phyloP scores from a whole-genome alignment of 805 yeast species.

The Wickerhamomyces hampshirensis region DNA sequence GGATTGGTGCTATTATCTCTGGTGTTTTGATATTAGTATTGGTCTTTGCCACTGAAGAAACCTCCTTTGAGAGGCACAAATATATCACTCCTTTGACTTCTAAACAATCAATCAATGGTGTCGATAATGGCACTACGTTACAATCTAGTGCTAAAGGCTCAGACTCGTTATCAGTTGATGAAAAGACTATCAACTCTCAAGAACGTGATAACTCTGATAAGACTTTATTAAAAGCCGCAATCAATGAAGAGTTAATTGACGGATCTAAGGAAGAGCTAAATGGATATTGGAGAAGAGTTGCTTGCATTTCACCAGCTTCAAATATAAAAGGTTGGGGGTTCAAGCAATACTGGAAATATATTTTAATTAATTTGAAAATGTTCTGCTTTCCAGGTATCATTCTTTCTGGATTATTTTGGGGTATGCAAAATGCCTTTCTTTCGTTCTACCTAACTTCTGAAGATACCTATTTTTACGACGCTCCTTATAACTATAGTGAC shows the following conservation, averaged over 20 bases:
- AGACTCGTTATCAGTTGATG: slow-evolving; percentile 12
- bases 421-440: slow-evolving; percentile 70
- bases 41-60: slow-evolving; percentile 64
- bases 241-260: slow-evolving; percentile 26
- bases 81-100: slow-evolving; percentile 31
- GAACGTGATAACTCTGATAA: slow-evolving; percentile 1
- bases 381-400: slow-evolving; percentile 62
- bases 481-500: slow-evolving; percentile 62
- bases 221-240: neutral
- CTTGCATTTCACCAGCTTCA: slow-evolving; percentile 50
- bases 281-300: slow-evolving; percentile 43
- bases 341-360: slow-evolving; percentile 55
- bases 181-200: slow-evolving; percentile 9
- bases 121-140: slow-evolving; percentile 15
- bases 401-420: slow-evolving; percentile 72
- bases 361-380: slow-evolving; percentile 47
- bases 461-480: slow-evolving; percentile 59
- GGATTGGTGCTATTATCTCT: slow-evolving; percentile 58
- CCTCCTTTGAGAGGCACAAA: slow-evolving; percentile 54
- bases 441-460: slow-evolving; percentile 73
- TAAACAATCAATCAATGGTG: slow-evolving; percentile 14
- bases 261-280: slow-evolving; percentile 38
- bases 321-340: slow-evolving; percentile 61
- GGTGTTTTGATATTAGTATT: slow-evolving; percentile 52
- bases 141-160: slow-evolving; percentile 2